phyloP scores from a whole-genome alignment of 2,329 filamentous ascomycete species.

The Plenodomus biglobosus region DNA sequence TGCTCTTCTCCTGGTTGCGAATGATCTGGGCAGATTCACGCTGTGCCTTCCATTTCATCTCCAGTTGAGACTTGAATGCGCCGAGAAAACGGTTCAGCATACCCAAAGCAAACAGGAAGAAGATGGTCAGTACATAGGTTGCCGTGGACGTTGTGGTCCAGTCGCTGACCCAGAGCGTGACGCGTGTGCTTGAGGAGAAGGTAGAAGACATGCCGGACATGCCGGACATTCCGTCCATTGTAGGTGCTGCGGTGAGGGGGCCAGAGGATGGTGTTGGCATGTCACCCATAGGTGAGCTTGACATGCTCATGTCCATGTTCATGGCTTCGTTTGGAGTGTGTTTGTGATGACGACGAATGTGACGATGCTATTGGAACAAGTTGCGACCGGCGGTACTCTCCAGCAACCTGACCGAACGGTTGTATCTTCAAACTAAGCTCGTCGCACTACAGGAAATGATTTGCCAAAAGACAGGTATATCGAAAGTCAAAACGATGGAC shows the following conservation, averaged over 20 bases:
- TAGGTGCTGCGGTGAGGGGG: neutral
- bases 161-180: slow-evolving; percentile 32
- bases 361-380: neutral
- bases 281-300: neutral
- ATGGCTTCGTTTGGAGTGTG: neutral
- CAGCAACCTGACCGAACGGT: too few species aligned
- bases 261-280: neutral
- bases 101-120: slow-evolving; percentile 32
- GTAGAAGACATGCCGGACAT: slow-evolving; percentile 31
- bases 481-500: neutral
- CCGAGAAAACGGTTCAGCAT: slow-evolving; percentile 37
- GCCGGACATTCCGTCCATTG: slow-evolving; percentile 1
- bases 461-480: neutral
- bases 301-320: neutral
- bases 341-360: neutral
- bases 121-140: slow-evolving; percentile 27
- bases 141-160: slow-evolving; percentile 32
- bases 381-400: neutral
- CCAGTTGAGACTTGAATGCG: slow-evolving; percentile 29
- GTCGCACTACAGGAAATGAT: too few species aligned
- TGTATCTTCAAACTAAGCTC: too few species aligned
- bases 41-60: slow-evolving; percentile 19
- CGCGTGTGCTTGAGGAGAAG: slow-evolving; percentile 28
- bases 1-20: slow-evolving; percentile 2
- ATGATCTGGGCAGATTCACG: neutral